phyloP scores from a whole-genome alignment of 1,284 basidiomycete genomes.

The Moesziomyces parantarcticus region DNA sequence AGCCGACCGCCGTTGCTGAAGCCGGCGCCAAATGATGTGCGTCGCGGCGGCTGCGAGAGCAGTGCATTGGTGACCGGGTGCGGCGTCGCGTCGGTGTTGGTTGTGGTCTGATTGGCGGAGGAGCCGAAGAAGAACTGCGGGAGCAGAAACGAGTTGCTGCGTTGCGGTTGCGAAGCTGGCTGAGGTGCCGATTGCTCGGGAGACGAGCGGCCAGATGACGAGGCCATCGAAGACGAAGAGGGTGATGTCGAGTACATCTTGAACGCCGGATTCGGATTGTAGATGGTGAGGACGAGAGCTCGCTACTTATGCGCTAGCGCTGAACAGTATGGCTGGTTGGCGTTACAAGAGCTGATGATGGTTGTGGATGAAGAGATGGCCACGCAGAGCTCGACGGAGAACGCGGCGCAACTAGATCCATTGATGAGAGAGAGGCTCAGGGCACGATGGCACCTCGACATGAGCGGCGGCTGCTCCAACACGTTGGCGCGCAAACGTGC shows the following conservation, averaged over 20 bases:
- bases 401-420: not conserved
- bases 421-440: not conserved
- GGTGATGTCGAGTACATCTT: slow-evolving; percentile 43
- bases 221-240: slow-evolving; percentile 33
- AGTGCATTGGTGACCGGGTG: slow-evolving; percentile 25
- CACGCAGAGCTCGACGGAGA: not conserved
- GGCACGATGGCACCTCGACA: slow-evolving; percentile 1
- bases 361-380: not conserved
- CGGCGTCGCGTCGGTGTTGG: slow-evolving; percentile 1
- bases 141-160: slow-evolving; percentile 40
- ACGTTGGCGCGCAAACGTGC: not conserved
- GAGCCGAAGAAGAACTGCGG: slow-evolving; percentile 36
- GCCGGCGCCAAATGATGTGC: slow-evolving; percentile 38
- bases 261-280: not conserved
- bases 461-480: not conserved
- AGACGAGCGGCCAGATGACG: slow-evolving; percentile 37
- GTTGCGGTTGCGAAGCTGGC: slow-evolving; percentile 13
- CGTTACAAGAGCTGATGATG: not conserved
- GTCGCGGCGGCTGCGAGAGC: slow-evolving; percentile 34
- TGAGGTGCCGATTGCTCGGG: slow-evolving; percentile 30
- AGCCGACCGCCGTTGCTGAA: slow-evolving; percentile 30
- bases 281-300: not conserved
- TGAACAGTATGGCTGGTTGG: no score
- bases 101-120: slow-evolving; percentile 6
- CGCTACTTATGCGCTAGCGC: no score